These are phyloP conservation scores for Pigoraptor vietnamica DNA, from an alignment of 78 protist species.

Conservation along the genomic window DNA sequence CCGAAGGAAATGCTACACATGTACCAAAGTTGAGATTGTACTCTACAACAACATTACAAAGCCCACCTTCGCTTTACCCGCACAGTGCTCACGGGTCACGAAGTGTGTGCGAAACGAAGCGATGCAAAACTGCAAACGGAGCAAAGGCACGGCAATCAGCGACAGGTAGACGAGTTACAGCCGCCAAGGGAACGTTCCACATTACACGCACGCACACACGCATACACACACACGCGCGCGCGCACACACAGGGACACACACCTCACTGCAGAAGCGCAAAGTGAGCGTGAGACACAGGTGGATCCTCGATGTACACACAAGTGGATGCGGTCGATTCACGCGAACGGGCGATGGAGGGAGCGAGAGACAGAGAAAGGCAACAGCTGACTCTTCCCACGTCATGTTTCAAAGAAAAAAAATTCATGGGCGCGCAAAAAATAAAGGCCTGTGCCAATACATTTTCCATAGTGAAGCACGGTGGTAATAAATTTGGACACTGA, in stretches of 20 bases:
- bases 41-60: neutral
- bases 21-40: neutral
- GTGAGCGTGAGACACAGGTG: neutral
- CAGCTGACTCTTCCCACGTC: too few relatives aligned
- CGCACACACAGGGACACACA: neutral
- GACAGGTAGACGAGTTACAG: too few relatives aligned
- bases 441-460: too few relatives aligned
- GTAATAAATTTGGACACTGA: too few relatives aligned
- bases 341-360: too few relatives aligned
- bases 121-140: neutral
- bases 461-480: too few relatives aligned
- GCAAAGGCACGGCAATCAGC: too few relatives aligned
- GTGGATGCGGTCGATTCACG: too few relatives aligned
- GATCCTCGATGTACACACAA: too few relatives aligned
- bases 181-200: neutral
- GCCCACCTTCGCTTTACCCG: neutral
- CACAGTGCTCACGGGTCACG: neutral
- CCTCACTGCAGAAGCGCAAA: neutral
- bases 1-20: neutral
- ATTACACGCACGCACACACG: neutral
- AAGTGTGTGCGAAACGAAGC: neutral
- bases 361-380: too few relatives aligned
- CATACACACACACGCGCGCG: neutral
- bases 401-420: too few relatives aligned
- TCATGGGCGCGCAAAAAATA: too few relatives aligned